A percentile compares a stretch with the other conserved stretches of the same genome.
Evolutionary conservation across 2,329 filamentous ascomycete genomes (phyloP).

Genomic region (Xylaria polymorpha): DNA sequence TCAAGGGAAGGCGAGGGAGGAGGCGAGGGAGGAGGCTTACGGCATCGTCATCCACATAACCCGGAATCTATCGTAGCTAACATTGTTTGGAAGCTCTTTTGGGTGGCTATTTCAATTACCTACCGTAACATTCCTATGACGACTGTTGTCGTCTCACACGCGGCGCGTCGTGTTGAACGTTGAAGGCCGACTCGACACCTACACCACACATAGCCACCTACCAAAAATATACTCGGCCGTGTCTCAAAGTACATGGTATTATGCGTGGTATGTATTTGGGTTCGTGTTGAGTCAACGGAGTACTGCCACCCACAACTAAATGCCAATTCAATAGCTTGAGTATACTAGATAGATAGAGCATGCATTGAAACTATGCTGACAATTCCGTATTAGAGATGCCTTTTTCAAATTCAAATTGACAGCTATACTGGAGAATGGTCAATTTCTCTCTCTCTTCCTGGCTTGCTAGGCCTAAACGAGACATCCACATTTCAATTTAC

Average conservation of each 20-base stretch:
- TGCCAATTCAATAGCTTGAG: constrained; percentile 12
- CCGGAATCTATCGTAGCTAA: constrained; percentile 17
- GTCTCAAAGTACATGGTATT: constrained; percentile 29
- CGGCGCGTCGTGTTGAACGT: not conserved
- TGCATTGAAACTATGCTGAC: constrained; percentile 7
- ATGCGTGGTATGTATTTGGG: constrained; percentile 17
- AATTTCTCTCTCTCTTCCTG: constrained; percentile 6
- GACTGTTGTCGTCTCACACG: constrained; percentile 33
- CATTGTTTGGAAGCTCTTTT: constrained; percentile 20
- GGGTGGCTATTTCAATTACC: constrained; percentile 29
- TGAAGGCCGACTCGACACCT: constrained; percentile 15
- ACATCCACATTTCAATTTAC: constrained; percentile 21
- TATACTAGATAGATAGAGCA: not conserved
- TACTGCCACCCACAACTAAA: not conserved
- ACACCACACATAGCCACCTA: constrained; percentile 33
- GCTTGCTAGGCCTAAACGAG: constrained; percentile 20
- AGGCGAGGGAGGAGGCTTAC: constrained; percentile 12
- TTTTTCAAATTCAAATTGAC: constrained; percentile 33
- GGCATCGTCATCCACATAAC: constrained; percentile 31
- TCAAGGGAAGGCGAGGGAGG: not conserved
- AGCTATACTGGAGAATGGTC: constrained; percentile 9
- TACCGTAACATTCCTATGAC: constrained; percentile 35
- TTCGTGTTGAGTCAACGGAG: not conserved
- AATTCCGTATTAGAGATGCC: constrained; percentile 26
- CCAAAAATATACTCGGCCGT: constrained; percentile 37